Evolutionary conservation across 1,284 basidiomycete genomes (phyloP).

Genomic region (Irpex rosettiformis): DNA sequence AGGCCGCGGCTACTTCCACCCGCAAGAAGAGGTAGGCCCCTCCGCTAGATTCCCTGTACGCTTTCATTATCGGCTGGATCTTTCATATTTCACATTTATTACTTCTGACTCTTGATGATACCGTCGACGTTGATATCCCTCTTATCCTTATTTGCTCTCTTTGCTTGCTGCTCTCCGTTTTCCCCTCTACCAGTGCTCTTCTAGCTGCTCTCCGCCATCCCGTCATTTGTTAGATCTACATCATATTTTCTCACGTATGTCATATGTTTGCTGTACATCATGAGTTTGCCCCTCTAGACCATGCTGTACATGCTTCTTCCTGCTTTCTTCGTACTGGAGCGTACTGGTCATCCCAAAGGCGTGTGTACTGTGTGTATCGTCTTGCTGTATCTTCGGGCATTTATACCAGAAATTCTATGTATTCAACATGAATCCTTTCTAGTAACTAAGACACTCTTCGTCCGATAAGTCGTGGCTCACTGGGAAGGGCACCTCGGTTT

Average conservation of each 20-base stretch:
- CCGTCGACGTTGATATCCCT: neutral
- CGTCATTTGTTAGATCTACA: neutral
- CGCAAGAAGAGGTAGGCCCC: slow-evolving; percentile 4
- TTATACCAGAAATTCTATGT: no score
- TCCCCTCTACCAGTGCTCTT: neutral
- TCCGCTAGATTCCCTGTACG: neutral
- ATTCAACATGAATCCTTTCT: no score
- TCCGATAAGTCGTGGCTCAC: neutral
- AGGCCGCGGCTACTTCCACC: slow-evolving; percentile 6
- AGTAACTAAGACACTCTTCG: no score
- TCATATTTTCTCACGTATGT: neutral
- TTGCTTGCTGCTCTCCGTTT: neutral
- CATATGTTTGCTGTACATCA: neutral
- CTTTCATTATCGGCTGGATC: neutral
- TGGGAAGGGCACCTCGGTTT: no score
- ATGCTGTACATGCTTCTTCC: neutral
- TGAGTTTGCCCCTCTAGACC: neutral
- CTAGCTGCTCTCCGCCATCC: neutral
- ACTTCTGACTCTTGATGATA: neutral
- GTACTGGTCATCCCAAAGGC: neutral
- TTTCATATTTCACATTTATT: neutral
- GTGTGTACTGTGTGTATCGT: neutral
- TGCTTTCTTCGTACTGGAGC: neutral
- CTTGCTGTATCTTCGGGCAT: neutral
- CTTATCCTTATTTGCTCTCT: neutral